A percentile compares a stretch with the other conserved stretches of the same genome.
These are phyloP conservation scores for Pinus albicaulis DNA, from an alignment of 75 land plant species.

Conservation along the genomic window DNA sequence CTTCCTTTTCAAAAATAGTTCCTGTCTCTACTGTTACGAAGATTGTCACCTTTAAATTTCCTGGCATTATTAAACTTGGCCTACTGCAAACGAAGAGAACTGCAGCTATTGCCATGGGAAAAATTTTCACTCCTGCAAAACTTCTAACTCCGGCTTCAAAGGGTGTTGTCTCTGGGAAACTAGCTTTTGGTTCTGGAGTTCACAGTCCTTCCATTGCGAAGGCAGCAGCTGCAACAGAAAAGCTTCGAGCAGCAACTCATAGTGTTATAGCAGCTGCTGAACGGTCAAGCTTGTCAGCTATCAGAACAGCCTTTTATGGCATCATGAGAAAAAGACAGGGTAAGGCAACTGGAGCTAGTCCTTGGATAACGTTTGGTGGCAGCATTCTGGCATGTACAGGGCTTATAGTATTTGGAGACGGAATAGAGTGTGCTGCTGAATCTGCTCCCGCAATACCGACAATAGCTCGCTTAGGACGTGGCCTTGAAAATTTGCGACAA, in stretches of 20 bases:
- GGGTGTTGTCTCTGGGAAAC: conserved; percentile 21
- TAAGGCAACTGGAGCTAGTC: conserved; percentile 37
- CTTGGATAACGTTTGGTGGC: conserved; percentile 75
- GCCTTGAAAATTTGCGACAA: conserved; percentile 57
- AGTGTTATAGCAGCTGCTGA: conserved; percentile 73
- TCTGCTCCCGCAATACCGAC: conserved; percentile 60
- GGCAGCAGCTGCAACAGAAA: conserved; percentile 61
- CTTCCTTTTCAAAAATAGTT: conserved; percentile 62
- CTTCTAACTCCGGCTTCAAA: conserved; percentile 29
- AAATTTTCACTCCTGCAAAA: conserved; percentile 54
- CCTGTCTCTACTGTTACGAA: conserved; percentile 63
- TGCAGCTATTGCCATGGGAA: conserved; percentile 42
- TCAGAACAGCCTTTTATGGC: conserved; percentile 87
- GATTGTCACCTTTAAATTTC: conserved; percentile 48
- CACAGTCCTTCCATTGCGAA: conserved; percentile 47
- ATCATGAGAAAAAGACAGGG: conserved; percentile 68
- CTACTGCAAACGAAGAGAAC: conserved; percentile 60
- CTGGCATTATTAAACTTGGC: conserved; percentile 51
- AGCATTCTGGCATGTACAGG: conserved; percentile 77
- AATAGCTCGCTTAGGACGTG: conserved; percentile 81
- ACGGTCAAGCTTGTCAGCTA: conserved; percentile 75
- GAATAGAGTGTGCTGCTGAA: conserved; percentile 77
- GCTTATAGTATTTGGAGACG: conserved; percentile 66
- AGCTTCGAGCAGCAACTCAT: conserved; percentile 62
- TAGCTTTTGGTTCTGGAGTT: conserved; percentile 24